Percentiles rank a stretch among this genome's conserved stretches.
Evolutionary conservation across 805 yeast genomes (phyloP).

Genomic region (Trichomonascus vanleenenianus): DNA sequence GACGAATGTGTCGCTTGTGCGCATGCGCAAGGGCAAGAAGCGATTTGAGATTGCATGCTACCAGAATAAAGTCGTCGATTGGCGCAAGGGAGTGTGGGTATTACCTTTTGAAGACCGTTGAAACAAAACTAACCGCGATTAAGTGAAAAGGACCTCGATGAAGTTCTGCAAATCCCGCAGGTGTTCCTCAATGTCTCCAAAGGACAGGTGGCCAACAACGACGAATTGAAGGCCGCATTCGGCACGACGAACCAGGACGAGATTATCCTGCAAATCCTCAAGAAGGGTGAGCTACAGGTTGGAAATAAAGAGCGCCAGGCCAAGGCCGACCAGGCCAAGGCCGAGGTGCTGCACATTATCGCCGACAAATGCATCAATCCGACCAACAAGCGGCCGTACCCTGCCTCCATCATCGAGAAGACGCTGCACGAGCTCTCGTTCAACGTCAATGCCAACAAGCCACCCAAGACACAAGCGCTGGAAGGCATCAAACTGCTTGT

Average conservation of each 20-base stretch:
- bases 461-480: conserved; percentile 81
- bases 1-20: conserved; percentile 89
- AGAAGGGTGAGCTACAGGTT: conserved; percentile 89
- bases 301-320: conserved; percentile 88
- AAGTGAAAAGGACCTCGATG: conserved; percentile 82
- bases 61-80: conserved; percentile 94
- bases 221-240: conserved; percentile 66
- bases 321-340: conserved; percentile 62
- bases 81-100: conserved; percentile 55
- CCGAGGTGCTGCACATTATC: conserved; percentile 74
- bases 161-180: conserved; percentile 92
- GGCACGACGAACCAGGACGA: conserved; percentile 67
- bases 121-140: too few species aligned
- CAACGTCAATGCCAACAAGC: conserved; percentile 62
- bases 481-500: conserved; percentile 81
- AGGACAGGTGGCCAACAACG: conserved; percentile 86
- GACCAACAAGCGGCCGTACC: conserved; percentile 78
- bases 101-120: too few species aligned
- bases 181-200: conserved; percentile 89
- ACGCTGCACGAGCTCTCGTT: conserved; percentile 69
- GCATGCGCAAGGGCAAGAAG: conserved; percentile 84
- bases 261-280: conserved; percentile 72
- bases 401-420: conserved; percentile 90
- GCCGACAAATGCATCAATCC: conserved; percentile 92
- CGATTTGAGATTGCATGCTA: conserved; percentile 94